Conservation (phyloP, 148 eudicot genomes). For the Beta vulgaris region DNA sequence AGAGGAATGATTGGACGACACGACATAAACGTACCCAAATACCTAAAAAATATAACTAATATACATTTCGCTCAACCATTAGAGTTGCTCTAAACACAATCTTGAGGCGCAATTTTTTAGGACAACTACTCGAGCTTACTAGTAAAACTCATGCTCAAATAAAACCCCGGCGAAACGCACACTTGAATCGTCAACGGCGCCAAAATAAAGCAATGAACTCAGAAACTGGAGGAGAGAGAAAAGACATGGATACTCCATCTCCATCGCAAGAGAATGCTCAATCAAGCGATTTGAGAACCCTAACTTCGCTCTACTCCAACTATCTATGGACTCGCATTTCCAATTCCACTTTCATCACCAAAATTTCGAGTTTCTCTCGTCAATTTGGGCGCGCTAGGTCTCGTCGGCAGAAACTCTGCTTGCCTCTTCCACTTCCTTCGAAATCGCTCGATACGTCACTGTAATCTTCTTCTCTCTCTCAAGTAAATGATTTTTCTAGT, state of each 20-base stretch:
- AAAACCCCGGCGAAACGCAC: background rate
- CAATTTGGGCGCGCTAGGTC: conserved; percentile 41
- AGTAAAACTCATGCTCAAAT: background rate
- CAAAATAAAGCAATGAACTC: background rate
- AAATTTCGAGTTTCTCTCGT: conserved; percentile 39
- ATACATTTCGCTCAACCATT: no score
- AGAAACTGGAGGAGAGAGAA: background rate
- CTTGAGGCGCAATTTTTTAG: no score
- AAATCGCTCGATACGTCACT: conserved; percentile 44
- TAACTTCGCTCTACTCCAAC: conserved; percentile 44
- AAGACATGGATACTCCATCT: conserved; percentile 13
- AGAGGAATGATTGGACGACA: no score
- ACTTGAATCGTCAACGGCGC: conserved; percentile 8
- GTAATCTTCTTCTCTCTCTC: conserved; percentile 33
- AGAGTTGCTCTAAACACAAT: no score
- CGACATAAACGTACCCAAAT: no score
- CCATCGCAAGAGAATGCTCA: conserved; percentile 18
- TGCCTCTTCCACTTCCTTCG: conserved; percentile 83
- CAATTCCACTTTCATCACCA: conserved; percentile 36
- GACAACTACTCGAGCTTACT: no score
- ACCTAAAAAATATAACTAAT: no score
- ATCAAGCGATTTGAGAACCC: conserved; percentile 28
- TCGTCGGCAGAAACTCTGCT: conserved; percentile 50
- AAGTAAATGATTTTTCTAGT: background rate
- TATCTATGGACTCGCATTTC: conserved; percentile 38